Conservation (phyloP, 2,329 filamentous ascomycete genomes). For the Colletotrichum eremochloae region DNA sequence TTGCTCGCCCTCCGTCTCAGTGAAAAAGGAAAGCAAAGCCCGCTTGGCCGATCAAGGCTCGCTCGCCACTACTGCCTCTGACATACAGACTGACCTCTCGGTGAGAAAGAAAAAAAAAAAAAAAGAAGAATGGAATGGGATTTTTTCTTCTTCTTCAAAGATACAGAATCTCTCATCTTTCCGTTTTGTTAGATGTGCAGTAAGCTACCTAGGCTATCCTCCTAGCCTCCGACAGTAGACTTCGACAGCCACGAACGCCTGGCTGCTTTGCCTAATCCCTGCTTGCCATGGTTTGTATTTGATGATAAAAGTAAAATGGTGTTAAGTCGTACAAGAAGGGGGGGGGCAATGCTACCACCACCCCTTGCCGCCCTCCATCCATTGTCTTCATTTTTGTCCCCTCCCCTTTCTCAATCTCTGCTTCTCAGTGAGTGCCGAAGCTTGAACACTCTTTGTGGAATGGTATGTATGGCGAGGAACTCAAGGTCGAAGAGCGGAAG, state of each 20-base stretch:
- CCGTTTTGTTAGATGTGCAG: background rate
- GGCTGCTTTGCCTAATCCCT: background rate
- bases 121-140: background rate
- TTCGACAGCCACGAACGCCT: background rate
- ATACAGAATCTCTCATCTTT: background rate
- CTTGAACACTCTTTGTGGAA: background rate
- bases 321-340: conserved; percentile 12
- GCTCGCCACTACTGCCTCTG: background rate
- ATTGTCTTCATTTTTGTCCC: background rate
- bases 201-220: background rate
- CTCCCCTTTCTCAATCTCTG: background rate
- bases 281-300: conserved; percentile 16
- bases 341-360: conserved; percentile 7
- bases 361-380: background rate
- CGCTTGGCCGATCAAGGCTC: conserved; percentile 26
- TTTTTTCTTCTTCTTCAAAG: background rate
- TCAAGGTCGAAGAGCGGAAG: background rate
- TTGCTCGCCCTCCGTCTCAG: background rate
- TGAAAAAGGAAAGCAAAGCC: conserved; percentile 17
- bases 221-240: background rate
- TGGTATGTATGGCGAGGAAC: background rate
- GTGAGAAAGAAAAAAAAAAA: background rate
- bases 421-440: background rate
- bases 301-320: conserved; percentile 10
- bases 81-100: conserved; percentile 28